Percentiles rank a stretch among this genome's conserved stretches.
phyloP scores from a whole-genome alignment of 1,284 basidiomycete genomes.

The Mycena sp. region DNA sequence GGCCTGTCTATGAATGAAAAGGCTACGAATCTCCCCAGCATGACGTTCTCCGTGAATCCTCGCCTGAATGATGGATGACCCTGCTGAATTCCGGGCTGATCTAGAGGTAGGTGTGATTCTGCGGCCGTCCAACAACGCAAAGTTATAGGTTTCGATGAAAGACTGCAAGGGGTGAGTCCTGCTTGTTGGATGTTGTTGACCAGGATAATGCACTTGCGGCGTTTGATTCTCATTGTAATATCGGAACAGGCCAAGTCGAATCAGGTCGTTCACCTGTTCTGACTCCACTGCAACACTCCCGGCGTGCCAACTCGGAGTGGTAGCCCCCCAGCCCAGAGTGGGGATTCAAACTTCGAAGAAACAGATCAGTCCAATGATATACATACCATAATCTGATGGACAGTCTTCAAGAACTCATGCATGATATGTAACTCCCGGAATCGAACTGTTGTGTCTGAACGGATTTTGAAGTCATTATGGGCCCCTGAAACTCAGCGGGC shows the following conservation, averaged over 20 bases:
- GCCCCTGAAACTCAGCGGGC: no score
- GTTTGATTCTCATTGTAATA: neutral
- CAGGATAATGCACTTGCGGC: neutral
- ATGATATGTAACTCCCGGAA: constrained; percentile 38
- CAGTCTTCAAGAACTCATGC: constrained; percentile 34
- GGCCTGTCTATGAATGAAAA: neutral
- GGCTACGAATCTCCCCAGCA: neutral
- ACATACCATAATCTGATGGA: constrained; percentile 18
- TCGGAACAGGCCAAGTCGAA: neutral
- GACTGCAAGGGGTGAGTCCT: neutral
- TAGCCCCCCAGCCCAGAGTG: neutral
- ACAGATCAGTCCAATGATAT: no score
- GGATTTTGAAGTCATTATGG: no score
- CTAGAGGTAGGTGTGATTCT: neutral
- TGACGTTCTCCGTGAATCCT: neutral
- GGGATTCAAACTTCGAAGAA: neutral
- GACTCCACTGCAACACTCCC: neutral
- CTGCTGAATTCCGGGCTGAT: neutral
- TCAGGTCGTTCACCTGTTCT: neutral
- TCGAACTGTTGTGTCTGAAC: constrained; percentile 27
- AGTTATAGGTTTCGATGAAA: neutral
- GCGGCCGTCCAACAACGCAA: neutral
- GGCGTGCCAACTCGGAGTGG: neutral
- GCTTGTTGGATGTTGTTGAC: neutral
- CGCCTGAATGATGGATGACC: neutral